Conservation (phyloP, 352 stramenopile species). For the Globisporangium nagaii region DNA sequence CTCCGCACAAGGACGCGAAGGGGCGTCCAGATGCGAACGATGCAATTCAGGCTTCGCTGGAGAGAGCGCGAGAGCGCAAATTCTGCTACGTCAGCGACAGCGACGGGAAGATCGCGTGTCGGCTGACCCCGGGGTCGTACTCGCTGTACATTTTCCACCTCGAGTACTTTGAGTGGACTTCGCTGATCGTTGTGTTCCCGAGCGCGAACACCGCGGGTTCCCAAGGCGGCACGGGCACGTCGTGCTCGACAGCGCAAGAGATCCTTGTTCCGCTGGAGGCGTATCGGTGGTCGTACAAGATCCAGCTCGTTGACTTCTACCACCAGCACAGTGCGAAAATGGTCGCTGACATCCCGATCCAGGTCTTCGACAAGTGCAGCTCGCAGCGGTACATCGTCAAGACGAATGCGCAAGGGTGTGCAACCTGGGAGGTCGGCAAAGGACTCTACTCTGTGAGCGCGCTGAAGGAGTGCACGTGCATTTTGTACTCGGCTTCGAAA, state of each 20-base stretch:
- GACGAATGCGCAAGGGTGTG: slow-evolving; percentile 35
- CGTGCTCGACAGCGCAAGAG: slow-evolving; percentile 30
- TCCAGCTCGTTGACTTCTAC: slow-evolving; percentile 72
- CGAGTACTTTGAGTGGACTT: slow-evolving; percentile 76
- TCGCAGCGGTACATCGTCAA: slow-evolving; percentile 34
- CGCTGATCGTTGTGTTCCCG: slow-evolving; percentile 46
- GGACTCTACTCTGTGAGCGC: slow-evolving; percentile 55
- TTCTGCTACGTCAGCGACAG: slow-evolving; percentile 33
- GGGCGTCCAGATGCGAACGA: neutral
- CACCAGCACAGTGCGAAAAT: slow-evolving; percentile 32
- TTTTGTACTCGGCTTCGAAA: slow-evolving; percentile 66
- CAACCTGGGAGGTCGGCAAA: slow-evolving; percentile 50
- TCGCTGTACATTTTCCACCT: slow-evolving; percentile 64
- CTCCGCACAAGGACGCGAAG: neutral
- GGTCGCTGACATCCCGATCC: slow-evolving; percentile 39
- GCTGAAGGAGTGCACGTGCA: slow-evolving; percentile 41
- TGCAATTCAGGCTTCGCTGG: slow-evolving; percentile 2
- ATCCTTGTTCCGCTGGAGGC: slow-evolving; percentile 51
- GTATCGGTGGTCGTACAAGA: slow-evolving; percentile 52
- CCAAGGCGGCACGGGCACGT: slow-evolving; percentile 21
- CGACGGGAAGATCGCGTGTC: slow-evolving; percentile 29
- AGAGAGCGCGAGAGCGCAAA: slow-evolving; percentile 4
- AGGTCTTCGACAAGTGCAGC: slow-evolving; percentile 54
- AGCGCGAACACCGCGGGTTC: slow-evolving; percentile 34
- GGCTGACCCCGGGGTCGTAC: slow-evolving; percentile 51